Evolutionary conservation across 2,329 filamentous ascomycete genomes (phyloP), one percentile per base, ranked within the genome.

Genomic region (Verticillium isaacii): DNA sequence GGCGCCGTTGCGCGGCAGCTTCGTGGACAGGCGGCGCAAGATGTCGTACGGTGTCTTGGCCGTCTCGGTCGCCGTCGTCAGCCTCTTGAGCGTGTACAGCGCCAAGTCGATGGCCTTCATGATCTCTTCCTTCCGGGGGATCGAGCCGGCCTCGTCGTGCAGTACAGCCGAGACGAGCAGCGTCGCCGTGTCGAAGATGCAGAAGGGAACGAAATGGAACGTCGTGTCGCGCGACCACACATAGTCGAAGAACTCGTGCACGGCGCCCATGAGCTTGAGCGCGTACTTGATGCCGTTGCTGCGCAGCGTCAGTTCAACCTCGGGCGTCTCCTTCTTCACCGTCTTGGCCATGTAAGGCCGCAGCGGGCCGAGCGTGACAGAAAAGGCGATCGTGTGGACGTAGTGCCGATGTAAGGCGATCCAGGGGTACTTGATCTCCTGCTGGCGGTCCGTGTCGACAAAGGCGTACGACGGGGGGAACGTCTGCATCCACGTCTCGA

Each of bases 101-200:
- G 76, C 73, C 2, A 68, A 66, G 3, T 72, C 68, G 36, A 84
- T 78, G 1, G 74, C 73, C 57, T 73, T 25, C 79, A 66, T 17
- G 32, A 80, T 71, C 17, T 78, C 74, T 1, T 76, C 71, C 15
- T 78, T 77, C 14, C 73, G 73, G 5, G 76, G 75, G 2, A 83
- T 70, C 12, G 68, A 72, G 19, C 68, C 65, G 34, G 78, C 72
- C n/a, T 71, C 67, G 62, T 85, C 82, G 63, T 84, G 81, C 5
- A 83, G 74, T 7, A 85, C 71, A 2, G 81, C 78, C 0, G 81
- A 83, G 70, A 80, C 83, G 7, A 84, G 68, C 19, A 82, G 71
- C 0, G 82, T 79, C 1, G 80, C 76, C 0, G 79, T 81, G 63
- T 85, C 81, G 57, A 85, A 85, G 36, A 83, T 77, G 55, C 75